Evolutionary conservation across 2,329 filamentous ascomycete species (phyloP).

Genomic region (Seiridium cupressi): DNA sequence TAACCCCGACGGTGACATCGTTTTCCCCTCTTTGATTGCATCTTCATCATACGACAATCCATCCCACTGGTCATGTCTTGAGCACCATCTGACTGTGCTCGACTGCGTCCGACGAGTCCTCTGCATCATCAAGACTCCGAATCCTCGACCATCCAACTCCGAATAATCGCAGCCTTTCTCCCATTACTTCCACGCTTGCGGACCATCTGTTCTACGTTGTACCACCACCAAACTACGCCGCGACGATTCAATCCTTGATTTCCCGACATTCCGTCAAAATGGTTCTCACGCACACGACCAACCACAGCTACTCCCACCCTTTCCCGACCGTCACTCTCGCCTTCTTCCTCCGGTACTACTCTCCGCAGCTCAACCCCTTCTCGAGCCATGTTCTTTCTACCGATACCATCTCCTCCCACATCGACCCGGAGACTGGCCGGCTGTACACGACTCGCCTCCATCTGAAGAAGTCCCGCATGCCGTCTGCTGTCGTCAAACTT

Average conservation of each 20-base stretch:
- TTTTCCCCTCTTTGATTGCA: not conserved
- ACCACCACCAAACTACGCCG: too few relatives aligned
- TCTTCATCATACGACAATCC: conserved; percentile 2
- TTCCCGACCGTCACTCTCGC: conserved; percentile 84
- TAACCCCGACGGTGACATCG: not conserved
- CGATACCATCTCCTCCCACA: conserved; percentile 73
- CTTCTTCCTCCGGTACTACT: conserved; percentile 85
- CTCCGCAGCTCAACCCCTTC: conserved; percentile 70
- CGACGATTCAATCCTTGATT: too few relatives aligned
- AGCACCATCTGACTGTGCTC: not conserved
- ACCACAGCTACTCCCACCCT: conserved; percentile 74
- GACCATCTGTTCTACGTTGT: too few relatives aligned
- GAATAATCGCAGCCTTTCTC: not conserved
- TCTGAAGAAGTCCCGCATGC: conserved; percentile 77
- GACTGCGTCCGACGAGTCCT: conserved; percentile 2
- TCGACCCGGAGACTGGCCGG: conserved; percentile 71
- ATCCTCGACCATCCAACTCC: not conserved
- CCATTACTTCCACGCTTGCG: not conserved
- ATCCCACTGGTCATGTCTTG: not conserved
- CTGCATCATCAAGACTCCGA: not conserved
- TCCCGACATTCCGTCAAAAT: conserved; percentile 36
- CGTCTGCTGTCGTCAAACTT: conserved; percentile 71
- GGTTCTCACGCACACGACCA: conserved; percentile 64
- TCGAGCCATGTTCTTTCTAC: conserved; percentile 79
- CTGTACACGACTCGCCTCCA: conserved; percentile 78